A percentile compares a stretch with the other conserved stretches of the same genome.
These are phyloP conservation scores for Penicillium aurantiogriseum DNA, from an alignment of 2,329 filamentous ascomycete genomes.

Conservation along the genomic window DNA sequence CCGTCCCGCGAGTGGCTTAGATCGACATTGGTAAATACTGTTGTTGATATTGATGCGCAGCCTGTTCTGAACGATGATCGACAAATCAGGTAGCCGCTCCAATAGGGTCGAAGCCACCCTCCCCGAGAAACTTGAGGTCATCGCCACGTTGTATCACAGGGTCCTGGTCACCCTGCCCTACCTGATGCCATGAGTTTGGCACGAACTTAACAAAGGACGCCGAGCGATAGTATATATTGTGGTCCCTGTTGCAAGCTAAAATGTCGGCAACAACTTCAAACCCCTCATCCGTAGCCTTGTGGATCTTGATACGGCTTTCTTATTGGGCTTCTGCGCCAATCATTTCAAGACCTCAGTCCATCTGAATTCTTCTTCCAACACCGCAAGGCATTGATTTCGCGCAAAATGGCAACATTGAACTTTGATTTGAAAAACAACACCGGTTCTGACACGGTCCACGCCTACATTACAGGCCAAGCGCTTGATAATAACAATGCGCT, in stretches of 20 bases:
- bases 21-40: background rate
- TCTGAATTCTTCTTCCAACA: background rate
- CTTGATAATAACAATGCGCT: conserved; percentile 59
- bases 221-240: conserved; percentile 12
- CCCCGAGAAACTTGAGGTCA: conserved; percentile 2
- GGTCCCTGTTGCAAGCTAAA: conserved; percentile 1
- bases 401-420: conserved; percentile 49
- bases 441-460: conserved; percentile 59
- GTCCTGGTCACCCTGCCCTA: conserved; percentile 23
- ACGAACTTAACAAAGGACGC: background rate
- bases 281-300: conserved; percentile 6
- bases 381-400: background rate
- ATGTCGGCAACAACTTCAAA: background rate
- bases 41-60: background rate
- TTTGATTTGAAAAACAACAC: conserved; percentile 67
- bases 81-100: background rate
- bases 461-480: conserved; percentile 68
- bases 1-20: conserved; percentile 2
- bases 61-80: conserved; percentile 12
- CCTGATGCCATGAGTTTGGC: background rate
- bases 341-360: background rate
- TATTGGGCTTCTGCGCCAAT: conserved; percentile 7
- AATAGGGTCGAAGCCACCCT: conserved; percentile 2
- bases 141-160: conserved; percentile 22
- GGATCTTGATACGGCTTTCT: conserved; percentile 7